A percentile compares a stretch with the other conserved stretches of the same genome.
Conservation (phyloP, 495 filamentous ascomycete species). For the Tuber aestivum region DNA sequence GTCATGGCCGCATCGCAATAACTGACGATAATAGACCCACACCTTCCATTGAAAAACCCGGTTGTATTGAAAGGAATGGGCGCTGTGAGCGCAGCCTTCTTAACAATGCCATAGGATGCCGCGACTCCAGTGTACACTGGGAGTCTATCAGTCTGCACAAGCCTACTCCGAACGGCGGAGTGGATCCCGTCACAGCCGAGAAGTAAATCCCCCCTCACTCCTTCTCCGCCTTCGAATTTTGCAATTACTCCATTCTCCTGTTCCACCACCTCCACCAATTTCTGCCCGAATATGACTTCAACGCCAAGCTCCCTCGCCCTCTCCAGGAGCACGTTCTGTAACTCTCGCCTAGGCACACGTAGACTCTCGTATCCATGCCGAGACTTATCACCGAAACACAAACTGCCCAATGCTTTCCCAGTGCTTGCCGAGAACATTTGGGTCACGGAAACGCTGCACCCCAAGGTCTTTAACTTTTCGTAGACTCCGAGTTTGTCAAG, state of each 20-base stretch:
- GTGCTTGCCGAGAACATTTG: slow-evolving; percentile 46
- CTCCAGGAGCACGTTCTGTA: slow-evolving; percentile 49
- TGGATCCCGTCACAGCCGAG: slow-evolving; percentile 62
- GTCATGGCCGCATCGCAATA: slow-evolving; percentile 49
- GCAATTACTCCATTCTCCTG: slow-evolving; percentile 46
- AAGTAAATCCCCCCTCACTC: slow-evolving; percentile 51
- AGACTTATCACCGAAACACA: slow-evolving; percentile 47
- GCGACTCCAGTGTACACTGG: slow-evolving; percentile 55
- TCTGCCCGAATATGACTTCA: slow-evolving; percentile 43
- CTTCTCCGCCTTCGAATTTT: slow-evolving; percentile 49
- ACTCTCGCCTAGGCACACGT: slow-evolving; percentile 49
- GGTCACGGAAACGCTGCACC: slow-evolving; percentile 45
- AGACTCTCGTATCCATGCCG: slow-evolving; percentile 48
- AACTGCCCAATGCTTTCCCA: slow-evolving; percentile 45
- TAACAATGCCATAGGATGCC: slow-evolving; percentile 51
- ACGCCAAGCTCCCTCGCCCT: slow-evolving; percentile 42
- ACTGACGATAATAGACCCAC: slow-evolving; percentile 52
- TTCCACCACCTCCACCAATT: slow-evolving; percentile 46
- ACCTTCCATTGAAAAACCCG: slow-evolving; percentile 51
- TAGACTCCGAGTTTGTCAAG: slow-evolving; percentile 53
- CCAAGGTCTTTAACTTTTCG: slow-evolving; percentile 46
- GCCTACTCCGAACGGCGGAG: slow-evolving; percentile 51
- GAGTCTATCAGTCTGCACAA: slow-evolving; percentile 50
- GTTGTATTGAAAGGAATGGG: slow-evolving; percentile 49
- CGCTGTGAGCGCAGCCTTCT: slow-evolving; percentile 37